Percentiles rank a stretch among this genome's conserved stretches.
Evolutionary conservation across 2,329 filamentous ascomycete species (phyloP).

Genomic region (Microdochium nivale): DNA sequence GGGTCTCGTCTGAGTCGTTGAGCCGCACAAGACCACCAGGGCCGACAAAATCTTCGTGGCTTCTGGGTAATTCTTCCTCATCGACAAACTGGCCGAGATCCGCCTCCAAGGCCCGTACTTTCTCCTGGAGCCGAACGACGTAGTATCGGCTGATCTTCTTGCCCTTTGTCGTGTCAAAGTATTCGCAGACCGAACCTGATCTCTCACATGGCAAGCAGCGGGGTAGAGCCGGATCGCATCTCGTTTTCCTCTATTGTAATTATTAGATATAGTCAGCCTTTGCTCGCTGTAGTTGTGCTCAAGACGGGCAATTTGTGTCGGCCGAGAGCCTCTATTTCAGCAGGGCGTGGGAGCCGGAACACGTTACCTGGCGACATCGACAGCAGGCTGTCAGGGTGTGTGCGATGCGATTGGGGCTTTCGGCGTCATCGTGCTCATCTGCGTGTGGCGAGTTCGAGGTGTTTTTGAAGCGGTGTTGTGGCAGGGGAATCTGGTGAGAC

Average conservation of each 20-base stretch:
- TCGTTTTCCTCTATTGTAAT: slow-evolving; percentile 70
- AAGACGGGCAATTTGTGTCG: neutral
- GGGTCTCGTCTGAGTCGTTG: slow-evolving; percentile 74
- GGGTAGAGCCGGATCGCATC: slow-evolving; percentile 88
- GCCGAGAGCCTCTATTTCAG: too few species aligned
- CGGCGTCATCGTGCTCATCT: slow-evolving; percentile 38
- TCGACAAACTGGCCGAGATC: slow-evolving; percentile 74
- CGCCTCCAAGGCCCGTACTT: slow-evolving; percentile 71
- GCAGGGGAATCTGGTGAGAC: slow-evolving; percentile 18
- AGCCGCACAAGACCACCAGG: slow-evolving; percentile 80
- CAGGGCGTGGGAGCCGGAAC: too few species aligned
- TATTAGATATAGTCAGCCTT: slow-evolving; percentile 3
- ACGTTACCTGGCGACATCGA: slow-evolving; percentile 71
- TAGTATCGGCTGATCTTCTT: slow-evolving; percentile 84
- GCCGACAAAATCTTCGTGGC: slow-evolving; percentile 77
- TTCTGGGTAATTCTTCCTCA: slow-evolving; percentile 62
- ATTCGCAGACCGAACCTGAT: slow-evolving; percentile 86
- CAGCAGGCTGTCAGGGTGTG: slow-evolving; percentile 76
- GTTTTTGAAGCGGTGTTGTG: slow-evolving; percentile 20
- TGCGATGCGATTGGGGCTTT: slow-evolving; percentile 55
- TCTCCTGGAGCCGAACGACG: slow-evolving; percentile 85
- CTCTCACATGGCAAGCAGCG: slow-evolving; percentile 89
- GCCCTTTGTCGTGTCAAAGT: slow-evolving; percentile 83
- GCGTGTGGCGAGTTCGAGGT: neutral
- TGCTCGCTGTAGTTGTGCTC: neutral